Evolutionary conservation across 1,139 yeast species (phyloP).

Genomic region (Hansenula anomala): DNA sequence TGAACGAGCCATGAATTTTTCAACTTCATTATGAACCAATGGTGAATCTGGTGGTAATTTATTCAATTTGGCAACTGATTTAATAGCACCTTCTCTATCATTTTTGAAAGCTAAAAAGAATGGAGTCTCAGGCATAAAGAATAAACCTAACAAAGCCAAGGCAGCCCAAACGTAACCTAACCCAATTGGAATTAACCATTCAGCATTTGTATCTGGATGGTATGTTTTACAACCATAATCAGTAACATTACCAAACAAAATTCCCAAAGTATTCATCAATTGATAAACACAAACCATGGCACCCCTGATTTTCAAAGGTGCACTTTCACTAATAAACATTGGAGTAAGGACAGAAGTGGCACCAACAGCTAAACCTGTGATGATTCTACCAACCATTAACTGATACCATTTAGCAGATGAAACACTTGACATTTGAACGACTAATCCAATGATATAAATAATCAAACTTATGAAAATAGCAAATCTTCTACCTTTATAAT

Average conservation of each 20-base stretch:
- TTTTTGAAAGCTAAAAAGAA: slow-evolving; percentile 10
- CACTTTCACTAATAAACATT: slow-evolving; percentile 61
- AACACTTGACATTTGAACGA: slow-evolving; percentile 46
- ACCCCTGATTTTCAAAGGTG: slow-evolving; percentile 65
- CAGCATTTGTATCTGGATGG: slow-evolving; percentile 46
- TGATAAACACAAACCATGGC: slow-evolving; percentile 62
- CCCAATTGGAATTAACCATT: slow-evolving; percentile 53
- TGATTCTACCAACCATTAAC: slow-evolving; percentile 41
- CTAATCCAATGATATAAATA: slow-evolving; percentile 45
- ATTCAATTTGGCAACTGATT: slow-evolving; percentile 1
- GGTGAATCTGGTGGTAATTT: neutral
- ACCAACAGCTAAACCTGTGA: slow-evolving; percentile 62
- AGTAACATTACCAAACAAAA: slow-evolving; percentile 59
- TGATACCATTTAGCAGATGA: slow-evolving; percentile 32
- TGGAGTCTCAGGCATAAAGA: slow-evolving; percentile 59
- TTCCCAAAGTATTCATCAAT: slow-evolving; percentile 58
- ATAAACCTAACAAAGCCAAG: slow-evolving; percentile 40
- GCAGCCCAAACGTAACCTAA: slow-evolving; percentile 29
- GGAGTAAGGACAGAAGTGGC: slow-evolving; percentile 57
- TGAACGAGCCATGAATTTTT: slow-evolving; percentile 57
- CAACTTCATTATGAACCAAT: slow-evolving; percentile 32
- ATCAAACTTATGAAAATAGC: slow-evolving; percentile 41
- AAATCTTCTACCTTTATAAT: slow-evolving; percentile 46
- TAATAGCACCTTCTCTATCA: slow-evolving; percentile 1
- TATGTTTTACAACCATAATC: slow-evolving; percentile 51